Evolutionary conservation across 1,284 basidiomycete species (phyloP).

Genomic region (Erythrobasidium hasegawianum): DNA sequence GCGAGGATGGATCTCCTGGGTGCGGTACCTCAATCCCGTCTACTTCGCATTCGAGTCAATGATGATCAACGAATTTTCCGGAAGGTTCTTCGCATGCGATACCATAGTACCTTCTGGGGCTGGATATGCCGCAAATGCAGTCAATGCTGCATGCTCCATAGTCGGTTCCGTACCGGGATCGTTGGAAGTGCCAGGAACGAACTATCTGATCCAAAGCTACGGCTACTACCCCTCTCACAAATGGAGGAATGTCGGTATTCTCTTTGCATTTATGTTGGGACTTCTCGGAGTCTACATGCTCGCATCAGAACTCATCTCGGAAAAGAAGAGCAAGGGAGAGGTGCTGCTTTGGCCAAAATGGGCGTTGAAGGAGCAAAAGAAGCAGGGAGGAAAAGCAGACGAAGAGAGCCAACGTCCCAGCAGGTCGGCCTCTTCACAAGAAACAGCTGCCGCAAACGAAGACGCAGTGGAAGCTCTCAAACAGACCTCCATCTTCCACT

Average conservation of each 20-base stretch:
- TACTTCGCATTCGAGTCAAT: conserved; percentile 51
- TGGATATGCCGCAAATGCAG: conserved; percentile 32
- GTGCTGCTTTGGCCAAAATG: conserved; percentile 53
- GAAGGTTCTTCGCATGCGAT: conserved; percentile 42
- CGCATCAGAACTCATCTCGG: conserved; percentile 56
- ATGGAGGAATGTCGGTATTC: conserved; percentile 65
- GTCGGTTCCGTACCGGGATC: conserved; percentile 45
- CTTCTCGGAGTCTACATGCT: conserved; percentile 52
- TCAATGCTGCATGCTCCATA: conserved; percentile 51
- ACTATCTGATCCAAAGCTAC: conserved; percentile 62
- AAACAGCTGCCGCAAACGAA: conserved; percentile 38
- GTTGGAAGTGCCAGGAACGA: conserved; percentile 52
- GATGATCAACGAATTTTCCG: conserved; percentile 59
- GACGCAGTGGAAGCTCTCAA: conserved; percentile 51
- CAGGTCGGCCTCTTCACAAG: neutral
- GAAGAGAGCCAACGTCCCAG: conserved; percentile 39
- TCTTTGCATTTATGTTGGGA: conserved; percentile 55
- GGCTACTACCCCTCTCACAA: conserved; percentile 59
- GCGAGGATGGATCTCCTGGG: conserved; percentile 54
- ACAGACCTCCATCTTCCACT: conserved; percentile 52
- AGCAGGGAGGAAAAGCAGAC: conserved; percentile 17
- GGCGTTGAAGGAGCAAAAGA: conserved; percentile 36
- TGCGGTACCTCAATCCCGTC: conserved; percentile 53
- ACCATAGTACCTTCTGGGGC: conserved; percentile 50
- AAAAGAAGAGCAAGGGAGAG: conserved; percentile 54